Percentiles rank a stretch among this genome's conserved stretches.
Evolutionary conservation across 1,139 yeast genomes (phyloP).

Genomic region (Blastobotrys apis): DNA sequence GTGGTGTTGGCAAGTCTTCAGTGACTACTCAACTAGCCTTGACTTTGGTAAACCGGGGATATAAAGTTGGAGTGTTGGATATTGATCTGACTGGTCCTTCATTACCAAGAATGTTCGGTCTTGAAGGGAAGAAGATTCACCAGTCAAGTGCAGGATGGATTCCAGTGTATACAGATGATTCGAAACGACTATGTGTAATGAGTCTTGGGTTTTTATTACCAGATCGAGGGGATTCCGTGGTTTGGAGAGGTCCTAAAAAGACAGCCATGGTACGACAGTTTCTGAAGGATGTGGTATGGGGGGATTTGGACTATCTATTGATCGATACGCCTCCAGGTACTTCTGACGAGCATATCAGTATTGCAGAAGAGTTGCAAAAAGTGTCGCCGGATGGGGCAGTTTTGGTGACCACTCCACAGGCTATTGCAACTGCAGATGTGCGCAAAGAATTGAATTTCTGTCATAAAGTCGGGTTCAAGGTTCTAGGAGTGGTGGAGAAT

Average conservation of each 20-base stretch:
- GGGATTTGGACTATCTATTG: constrained; percentile 68
- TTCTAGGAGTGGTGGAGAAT: constrained; percentile 87
- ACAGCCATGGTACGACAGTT: constrained; percentile 97
- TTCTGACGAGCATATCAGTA: constrained; percentile 94
- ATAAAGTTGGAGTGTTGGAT: constrained; percentile 85
- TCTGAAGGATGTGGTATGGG: constrained; percentile 89
- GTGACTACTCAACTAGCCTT: constrained; percentile 91
- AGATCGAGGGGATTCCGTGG: constrained; percentile 83
- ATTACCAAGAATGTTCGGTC: constrained; percentile 92
- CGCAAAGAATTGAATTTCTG: constrained; percentile 92
- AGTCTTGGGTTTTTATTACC: constrained; percentile 86
- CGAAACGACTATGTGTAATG: constrained; percentile 51
- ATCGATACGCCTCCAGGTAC: constrained; percentile 99
- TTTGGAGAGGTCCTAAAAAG: constrained; percentile 98
- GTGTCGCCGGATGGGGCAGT: constrained; percentile 88
- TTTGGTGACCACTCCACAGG: constrained; percentile 94
- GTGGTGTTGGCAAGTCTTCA: constrained; percentile 98
- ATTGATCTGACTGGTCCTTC: constrained; percentile 97
- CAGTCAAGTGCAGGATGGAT: constrained; percentile 89
- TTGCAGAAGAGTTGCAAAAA: constrained; percentile 80
- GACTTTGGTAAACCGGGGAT: constrained; percentile 64
- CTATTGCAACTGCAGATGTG: constrained; percentile 88
- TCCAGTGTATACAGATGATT: constrained; percentile 58
- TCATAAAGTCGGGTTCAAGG: constrained; percentile 71
- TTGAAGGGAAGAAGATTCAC: constrained; percentile 72